Evolutionary conservation across 352 stramenopile species (phyloP).

Genomic region (Elongisporangium prolatum): DNA sequence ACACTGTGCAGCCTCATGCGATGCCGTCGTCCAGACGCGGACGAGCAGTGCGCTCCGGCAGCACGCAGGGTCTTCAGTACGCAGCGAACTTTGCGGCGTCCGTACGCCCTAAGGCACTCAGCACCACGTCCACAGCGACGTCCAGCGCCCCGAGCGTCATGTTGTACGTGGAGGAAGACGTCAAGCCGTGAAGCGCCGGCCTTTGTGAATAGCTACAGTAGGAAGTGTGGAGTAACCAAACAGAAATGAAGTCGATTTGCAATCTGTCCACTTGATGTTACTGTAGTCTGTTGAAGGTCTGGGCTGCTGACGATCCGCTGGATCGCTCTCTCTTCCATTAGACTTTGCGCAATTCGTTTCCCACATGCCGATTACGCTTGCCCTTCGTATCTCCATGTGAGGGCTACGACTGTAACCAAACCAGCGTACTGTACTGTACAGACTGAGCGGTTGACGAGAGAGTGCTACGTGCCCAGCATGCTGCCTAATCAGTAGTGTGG

Average conservation of each 20-base stretch:
- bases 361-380: background rate
- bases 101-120: background rate
- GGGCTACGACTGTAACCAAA: background rate
- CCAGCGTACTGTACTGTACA: background rate
- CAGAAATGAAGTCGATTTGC: background rate
- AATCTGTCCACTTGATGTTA: background rate
- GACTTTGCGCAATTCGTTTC: background rate
- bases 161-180: background rate
- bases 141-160: background rate
- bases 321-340: no score
- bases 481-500: no score
- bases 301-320: no score
- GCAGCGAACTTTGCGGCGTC: background rate
- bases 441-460: background rate
- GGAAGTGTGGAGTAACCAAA: background rate
- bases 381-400: background rate
- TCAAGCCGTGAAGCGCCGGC: background rate
- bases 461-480: background rate
- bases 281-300: no score
- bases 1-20: background rate
- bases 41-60: background rate
- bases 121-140: background rate
- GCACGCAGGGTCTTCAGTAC: background rate
- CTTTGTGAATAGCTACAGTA: background rate
- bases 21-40: background rate